phyloP scores from a whole-genome alignment of 352 stramenopile species.

The Pythium graminicola region DNA sequence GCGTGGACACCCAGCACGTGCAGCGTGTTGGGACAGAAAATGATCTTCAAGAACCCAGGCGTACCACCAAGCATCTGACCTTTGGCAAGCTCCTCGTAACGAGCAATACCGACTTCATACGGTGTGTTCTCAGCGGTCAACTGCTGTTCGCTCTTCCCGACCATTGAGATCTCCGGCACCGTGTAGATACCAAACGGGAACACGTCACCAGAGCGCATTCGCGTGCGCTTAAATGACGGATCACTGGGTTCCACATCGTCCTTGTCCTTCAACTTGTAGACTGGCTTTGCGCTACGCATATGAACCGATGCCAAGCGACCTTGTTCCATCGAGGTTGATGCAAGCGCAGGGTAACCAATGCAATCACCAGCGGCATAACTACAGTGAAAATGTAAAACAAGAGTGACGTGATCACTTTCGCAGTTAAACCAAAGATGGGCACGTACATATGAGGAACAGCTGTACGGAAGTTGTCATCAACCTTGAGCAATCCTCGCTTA shows the following conservation, averaged over 20 bases:
- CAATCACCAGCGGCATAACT: constrained; percentile 88
- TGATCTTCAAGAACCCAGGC: constrained; percentile 78
- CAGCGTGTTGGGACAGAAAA: constrained; percentile 74
- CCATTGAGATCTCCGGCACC: constrained; percentile 85
- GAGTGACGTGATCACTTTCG: too few species aligned
- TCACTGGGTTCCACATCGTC: constrained; percentile 49
- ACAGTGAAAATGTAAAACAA: constrained; percentile 5
- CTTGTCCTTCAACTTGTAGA: constrained; percentile 41
- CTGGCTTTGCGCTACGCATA: constrained; percentile 70
- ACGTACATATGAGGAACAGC: constrained; percentile 79
- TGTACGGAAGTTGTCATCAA: constrained; percentile 88
- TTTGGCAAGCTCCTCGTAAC: constrained; percentile 80
- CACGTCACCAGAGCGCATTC: constrained; percentile 81
- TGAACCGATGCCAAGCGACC: constrained; percentile 79
- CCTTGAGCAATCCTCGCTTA: constrained; percentile 78
- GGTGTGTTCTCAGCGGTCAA: constrained; percentile 64
- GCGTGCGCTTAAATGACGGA: constrained; percentile 58
- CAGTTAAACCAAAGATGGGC: too few species aligned
- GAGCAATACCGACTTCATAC: constrained; percentile 73
- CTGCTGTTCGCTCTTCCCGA: constrained; percentile 86
- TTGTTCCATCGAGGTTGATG: constrained; percentile 90
- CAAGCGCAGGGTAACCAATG: constrained; percentile 85
- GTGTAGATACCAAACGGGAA: constrained; percentile 88
- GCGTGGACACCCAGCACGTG: constrained; percentile 75
- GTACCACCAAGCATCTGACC: constrained; percentile 81